phyloP scores from a whole-genome alignment of 2,329 filamentous ascomycete genomes.

The Parafenestella ontariensis region DNA sequence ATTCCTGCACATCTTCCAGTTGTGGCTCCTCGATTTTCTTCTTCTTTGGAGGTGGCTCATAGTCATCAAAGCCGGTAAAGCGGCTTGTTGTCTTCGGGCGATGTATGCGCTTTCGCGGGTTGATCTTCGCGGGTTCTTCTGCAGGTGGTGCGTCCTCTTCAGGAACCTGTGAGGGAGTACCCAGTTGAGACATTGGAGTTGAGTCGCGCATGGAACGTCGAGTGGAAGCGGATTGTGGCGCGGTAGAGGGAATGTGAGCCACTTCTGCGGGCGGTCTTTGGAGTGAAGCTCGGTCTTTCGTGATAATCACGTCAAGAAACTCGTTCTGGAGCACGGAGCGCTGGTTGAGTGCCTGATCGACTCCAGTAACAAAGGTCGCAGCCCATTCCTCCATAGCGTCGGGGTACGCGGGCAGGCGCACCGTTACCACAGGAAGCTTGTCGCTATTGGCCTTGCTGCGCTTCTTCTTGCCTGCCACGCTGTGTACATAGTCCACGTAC shows the following conservation, averaged over 20 bases:
- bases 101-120: constrained; percentile 40
- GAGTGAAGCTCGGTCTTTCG: constrained; percentile 76
- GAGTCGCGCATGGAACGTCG: constrained; percentile 21
- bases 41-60: constrained; percentile 40
- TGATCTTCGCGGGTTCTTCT: constrained; percentile 32
- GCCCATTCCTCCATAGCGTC: constrained; percentile 69
- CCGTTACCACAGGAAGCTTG: constrained; percentile 77
- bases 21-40: constrained; percentile 35
- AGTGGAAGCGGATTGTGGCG: constrained; percentile 14
- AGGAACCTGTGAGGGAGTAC: constrained; percentile 24
- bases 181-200: constrained; percentile 24
- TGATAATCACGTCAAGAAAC: constrained; percentile 87
- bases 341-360: constrained; percentile 78
- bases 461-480: constrained; percentile 76
- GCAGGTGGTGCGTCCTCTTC: constrained; percentile 19
- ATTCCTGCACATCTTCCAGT: constrained; percentile 37
- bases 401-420: constrained; percentile 66
- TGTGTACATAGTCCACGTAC: constrained; percentile 78
- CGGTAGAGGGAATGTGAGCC: constrained; percentile 24
- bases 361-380: constrained; percentile 69
- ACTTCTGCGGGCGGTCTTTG: constrained; percentile 67
- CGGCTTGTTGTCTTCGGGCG: constrained; percentile 54
- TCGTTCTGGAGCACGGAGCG: constrained; percentile 87
- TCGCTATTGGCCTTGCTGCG: constrained; percentile 68
- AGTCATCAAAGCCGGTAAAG: constrained; percentile 78